Base-by-base conservation (phyloP, 768 basidiomycete species). In the Dentipellis fragilis region DNA sequence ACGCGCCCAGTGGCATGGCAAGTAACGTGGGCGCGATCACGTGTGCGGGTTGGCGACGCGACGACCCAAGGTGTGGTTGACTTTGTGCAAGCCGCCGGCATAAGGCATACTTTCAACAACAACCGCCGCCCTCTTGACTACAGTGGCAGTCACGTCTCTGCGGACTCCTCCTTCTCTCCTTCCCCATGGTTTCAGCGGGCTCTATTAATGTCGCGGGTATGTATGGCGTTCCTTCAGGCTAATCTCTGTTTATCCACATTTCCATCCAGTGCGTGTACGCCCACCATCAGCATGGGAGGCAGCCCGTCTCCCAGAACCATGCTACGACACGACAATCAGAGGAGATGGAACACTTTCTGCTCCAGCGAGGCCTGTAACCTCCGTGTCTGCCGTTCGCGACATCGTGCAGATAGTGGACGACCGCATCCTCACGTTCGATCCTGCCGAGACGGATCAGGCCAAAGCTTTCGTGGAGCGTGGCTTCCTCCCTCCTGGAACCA, bases 391-490 rank as follows among this genome's bases (percentile, higher is more conserved):
- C 38, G 76, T 89, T 61, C 81, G 85, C 54, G 81, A 89, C 59
- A 81, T 93, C 60, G 81, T 93, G 54, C 90, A 94, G 69, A 83
- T 94, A 51, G 80, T 95, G 58, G 95, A 98, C 71, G 90, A 95
- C 74, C 84, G 93, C 54, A 91, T 95, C 64, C 77, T 98, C 58
- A 92, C 91, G 12, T 99, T 98, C 65, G 96, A 99, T 69, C 93
- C 94, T 37, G 87, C 91, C 57, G 93, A 96, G 71, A 85, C 85
- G 68, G 89, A 94, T 72, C 80, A 74, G 58, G 79, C 87, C 23
- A 78, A 78, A 39, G 81, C 89, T 1, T 93, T 94, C 68, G 77
- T 88, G 58, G 89, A 92, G 66, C 80, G 89, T 14, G 90, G 91
- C 8, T 91, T 91, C 64, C 63, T 90, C 62, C 88, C 88, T 38